Base-by-base conservation (phyloP, 1,284 basidiomycete species). In the Fomes fomentarius region DNA sequence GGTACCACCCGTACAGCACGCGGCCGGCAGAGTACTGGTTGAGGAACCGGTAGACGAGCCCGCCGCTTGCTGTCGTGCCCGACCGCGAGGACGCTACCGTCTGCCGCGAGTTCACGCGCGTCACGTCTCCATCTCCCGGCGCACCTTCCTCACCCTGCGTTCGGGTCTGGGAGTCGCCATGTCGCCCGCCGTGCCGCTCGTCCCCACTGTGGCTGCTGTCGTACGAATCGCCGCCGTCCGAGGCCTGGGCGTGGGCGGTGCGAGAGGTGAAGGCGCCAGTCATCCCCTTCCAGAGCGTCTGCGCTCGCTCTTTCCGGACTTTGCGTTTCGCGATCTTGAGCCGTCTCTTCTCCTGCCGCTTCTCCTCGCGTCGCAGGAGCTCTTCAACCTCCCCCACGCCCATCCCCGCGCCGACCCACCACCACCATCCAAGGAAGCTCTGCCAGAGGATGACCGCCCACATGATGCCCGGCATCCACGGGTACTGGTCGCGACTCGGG, bases 321-420 rank as follows among this genome's bases (percentile, higher is more conserved):
- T 70, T 68, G 35, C 77, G 70, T 58, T 72, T 68, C 34, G 70
- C 73, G 26, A 71, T 66, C 33, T 66, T 67, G 49, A 75, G 66
- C 41, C 73, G 69, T 22, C 81, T 76, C 56, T 81, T 78, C 33
- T 71, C 68, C 47, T 82, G 76, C 14, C 81, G 76, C 65, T 84
- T 87, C 60, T 83, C 84, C 63, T 86, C 80, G 44, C 79, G 76
- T 35, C 71, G 62, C 35, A 87, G 66, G 47, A 85, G 78, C 51
- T 89, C 85, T 57, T 85, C 82, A 11, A 83, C 76, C 62, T 85
- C 83, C 15, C 79, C 74, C 15, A 85, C 77, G 68, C 82, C 76
- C 85, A 91, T 81, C 55, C 94, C 94, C 1, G 92, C 88, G 15
- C 95, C 95, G 19, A 96, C 94, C 94, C 94, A 98, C 94, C 94